Evolutionary conservation across 805 yeast genomes (phyloP).

Genomic region (Millerozyma acaciae): DNA sequence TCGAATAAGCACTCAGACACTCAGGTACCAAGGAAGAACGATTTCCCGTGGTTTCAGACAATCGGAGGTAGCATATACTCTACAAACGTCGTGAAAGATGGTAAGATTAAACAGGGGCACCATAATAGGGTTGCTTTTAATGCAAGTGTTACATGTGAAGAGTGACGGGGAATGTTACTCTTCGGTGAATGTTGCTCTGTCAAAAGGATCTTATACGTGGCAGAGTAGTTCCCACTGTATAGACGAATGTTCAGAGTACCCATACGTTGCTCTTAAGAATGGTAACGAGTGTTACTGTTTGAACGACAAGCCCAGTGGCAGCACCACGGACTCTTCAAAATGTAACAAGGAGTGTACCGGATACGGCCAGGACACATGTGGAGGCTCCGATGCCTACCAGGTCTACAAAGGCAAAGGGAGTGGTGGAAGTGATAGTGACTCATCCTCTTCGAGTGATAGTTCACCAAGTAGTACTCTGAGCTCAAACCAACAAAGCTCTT

Average conservation of each 20-base stretch:
- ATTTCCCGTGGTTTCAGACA: too few species aligned
- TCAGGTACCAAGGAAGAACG: too few species aligned
- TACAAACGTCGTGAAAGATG: too few species aligned
- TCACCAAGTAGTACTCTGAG: conserved; percentile 9
- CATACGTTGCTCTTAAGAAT: conserved; percentile 34
- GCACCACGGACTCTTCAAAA: conserved; percentile 8
- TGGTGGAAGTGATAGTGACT: conserved; percentile 5
- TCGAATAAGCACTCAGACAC: too few species aligned
- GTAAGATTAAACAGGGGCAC: background rate
- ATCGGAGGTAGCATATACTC: too few species aligned
- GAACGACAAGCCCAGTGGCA: conserved; percentile 24
- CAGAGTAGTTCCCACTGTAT: conserved; percentile 31
- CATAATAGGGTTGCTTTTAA: too few species aligned
- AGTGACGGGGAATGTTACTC: conserved; percentile 25
- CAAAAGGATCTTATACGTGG: conserved; percentile 20
- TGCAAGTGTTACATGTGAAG: conserved; percentile 1
- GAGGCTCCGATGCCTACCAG: conserved; percentile 31
- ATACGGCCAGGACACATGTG: conserved; percentile 32
- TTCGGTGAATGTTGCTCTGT: conserved; percentile 22
- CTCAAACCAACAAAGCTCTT: conserved; percentile 7
- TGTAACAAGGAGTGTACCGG: conserved; percentile 35
- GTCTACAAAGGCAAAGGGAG: conserved; percentile 26
- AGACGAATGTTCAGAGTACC: conserved; percentile 25
- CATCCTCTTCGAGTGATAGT: conserved; percentile 4
- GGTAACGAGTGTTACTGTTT: conserved; percentile 41